Base-by-base conservation (phyloP, 2,329 filamentous ascomycete genomes). In the Colletotrichum neosansevieriae region DNA sequence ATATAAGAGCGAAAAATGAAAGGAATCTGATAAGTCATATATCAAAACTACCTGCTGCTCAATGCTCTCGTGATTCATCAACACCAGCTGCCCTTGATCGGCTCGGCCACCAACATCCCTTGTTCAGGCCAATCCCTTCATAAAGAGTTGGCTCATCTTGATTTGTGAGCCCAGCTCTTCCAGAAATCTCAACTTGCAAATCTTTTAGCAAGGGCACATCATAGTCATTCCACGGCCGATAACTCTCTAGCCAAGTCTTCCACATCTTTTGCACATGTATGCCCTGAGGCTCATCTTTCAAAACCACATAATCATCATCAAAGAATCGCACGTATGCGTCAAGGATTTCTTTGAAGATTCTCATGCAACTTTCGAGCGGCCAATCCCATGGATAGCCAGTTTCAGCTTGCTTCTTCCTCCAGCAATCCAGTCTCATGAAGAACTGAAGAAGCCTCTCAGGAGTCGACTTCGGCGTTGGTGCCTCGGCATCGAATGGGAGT, bases 171-270 rank as follows among this genome's bases (percentile, higher is more conserved):
- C 15, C 13, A 15, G 0, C 9, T n/a, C 17, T 53, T 6, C 34
- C 5, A 15, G 29, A 15, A 9, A 4, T 3, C 7, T 32, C 58
- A 21, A n/a, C 3, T 24, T 24, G 34, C 1, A 61, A 9, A 1
- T 61, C 47, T 5, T 15, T 36, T 10, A 61, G 58, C 15, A 34
- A n/a, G 0, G 38, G 34, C 19, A 61, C 58, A 2, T 44, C 42
- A 3, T 6, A 19, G 13, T 61, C 58, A 36, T 53, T 53, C 58
- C 58, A 61, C 17, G 58, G 58, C 12, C 58, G 47, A 38, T 47
- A 63, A 4, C 9, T 49, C 5, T 63, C 60, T 19, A 63, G 15
- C 60, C 60, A 58, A 19, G 12, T 9, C 21, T 29, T 49, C 60
- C 60, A 63, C n/a, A 12, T 24, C 19, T 47, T 58, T 13, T 56